Base-by-base conservation (phyloP, 106 monocot genomes). In the Acorus calamus region DNA sequence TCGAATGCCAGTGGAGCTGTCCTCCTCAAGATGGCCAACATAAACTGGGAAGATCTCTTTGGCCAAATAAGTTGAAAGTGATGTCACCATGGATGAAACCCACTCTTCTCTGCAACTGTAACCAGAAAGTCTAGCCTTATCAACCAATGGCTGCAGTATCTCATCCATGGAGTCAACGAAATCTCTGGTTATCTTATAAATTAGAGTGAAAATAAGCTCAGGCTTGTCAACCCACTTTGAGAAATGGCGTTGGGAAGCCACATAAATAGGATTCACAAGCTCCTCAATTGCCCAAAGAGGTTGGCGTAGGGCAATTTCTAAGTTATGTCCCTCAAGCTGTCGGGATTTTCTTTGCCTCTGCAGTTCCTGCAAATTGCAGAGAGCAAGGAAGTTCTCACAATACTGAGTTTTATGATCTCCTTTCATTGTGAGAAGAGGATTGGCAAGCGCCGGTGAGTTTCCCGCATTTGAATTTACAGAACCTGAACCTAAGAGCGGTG, bases 21-120 rank as follows among this genome's bases (percentile, higher is more conserved):
- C 77, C 53, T 75, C 74, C 66, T 87, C 71, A 52, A 91, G 68
- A 52, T 83, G 63, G 43, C 72, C 70, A 58, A 80, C 61, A 75
- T 87, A 85, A 3, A 63, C 77, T 3, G 87, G 85, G 47, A 96
- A 85, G 3, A 91, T 74, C 59, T 87, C 96, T 79, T 83, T 96
- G 6, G 87, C 78, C 73, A 96, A 64, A 56, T 81, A 96, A 47
- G 82, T 84, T 6, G 76, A 78, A 41, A 91, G 59, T 44, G 86
- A 78, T 42, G 82, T 69, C 41, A 83, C 82, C 75, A 87, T 85
- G 68, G 87, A 79, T 51, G 84, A 74, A 71, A 91, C 79, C 96
- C 96, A 96, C 73, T 96, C 96, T 65, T 91, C 96, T 73, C 91
- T 80, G 78, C 90, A 96, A 78, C 96, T 98, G 67, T 83, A 91